Conservation (phyloP, 306 rosid species). For the Lathyrus sativus region DNA sequence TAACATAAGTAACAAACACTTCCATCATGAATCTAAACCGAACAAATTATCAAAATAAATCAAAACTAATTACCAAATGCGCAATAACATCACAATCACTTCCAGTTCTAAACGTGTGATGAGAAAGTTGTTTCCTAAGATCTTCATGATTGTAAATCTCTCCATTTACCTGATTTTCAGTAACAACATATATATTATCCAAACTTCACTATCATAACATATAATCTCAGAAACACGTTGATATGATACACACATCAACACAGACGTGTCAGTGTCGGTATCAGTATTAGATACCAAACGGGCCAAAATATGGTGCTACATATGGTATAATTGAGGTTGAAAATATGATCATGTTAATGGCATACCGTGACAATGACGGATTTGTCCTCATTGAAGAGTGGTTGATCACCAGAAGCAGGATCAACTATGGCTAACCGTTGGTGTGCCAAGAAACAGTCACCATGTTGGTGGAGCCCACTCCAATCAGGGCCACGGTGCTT, state of each 20-base stretch:
- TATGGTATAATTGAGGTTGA: background rate
- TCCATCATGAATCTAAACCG: conserved; percentile 1
- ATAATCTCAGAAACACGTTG: background rate
- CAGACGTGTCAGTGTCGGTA: no score
- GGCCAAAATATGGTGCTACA: background rate
- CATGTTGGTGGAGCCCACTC: conserved; percentile 91
- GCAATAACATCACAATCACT: conserved; percentile 98
- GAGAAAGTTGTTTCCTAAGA: conserved; percentile 64
- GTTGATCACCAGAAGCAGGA: conserved; percentile 99
- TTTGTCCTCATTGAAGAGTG: conserved; percentile 90
- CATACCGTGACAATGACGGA: conserved; percentile 74
- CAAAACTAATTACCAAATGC: conserved; percentile 60
- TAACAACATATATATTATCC: conserved; percentile 13
- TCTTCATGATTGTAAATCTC: conserved; percentile 95
- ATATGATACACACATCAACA: background rate
- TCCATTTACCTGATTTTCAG: conserved; percentile 69
- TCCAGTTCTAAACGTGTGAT: conserved; percentile 82
- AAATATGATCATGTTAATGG: no score
- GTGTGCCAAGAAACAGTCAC: conserved; percentile 84
- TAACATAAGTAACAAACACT: conserved; percentile 17
- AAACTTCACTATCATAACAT: background rate
- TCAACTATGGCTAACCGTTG: conserved; percentile 92
- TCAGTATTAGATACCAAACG: background rate
- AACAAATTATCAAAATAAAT: background rate
- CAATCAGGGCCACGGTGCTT: conserved; percentile 98